Percentiles rank a stretch among this genome's conserved stretches.
Evolutionary conservation across 257 asterid genomes (phyloP).

Genomic region (Gentiana straminea): DNA sequence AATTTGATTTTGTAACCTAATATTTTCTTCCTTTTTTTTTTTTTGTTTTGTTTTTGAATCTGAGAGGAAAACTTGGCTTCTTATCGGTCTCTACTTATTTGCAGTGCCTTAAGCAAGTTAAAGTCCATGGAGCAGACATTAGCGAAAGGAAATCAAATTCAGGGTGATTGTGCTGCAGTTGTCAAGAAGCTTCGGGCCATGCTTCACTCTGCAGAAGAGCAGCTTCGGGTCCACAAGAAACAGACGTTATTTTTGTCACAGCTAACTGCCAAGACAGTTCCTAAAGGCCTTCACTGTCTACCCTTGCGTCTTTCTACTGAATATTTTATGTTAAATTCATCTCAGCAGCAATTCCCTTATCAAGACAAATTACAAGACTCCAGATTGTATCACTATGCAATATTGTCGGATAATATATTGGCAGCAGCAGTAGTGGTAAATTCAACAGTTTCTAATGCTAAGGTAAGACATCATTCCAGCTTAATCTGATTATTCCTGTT

Average conservation of each 20-base stretch:
- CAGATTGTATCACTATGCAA: slow-evolving; percentile 72
- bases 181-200: slow-evolving; percentile 60
- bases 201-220: slow-evolving; percentile 58
- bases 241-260: slow-evolving; percentile 53
- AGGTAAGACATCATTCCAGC: slow-evolving; percentile 32
- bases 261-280: slow-evolving; percentile 55
- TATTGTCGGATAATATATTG: slow-evolving; percentile 78
- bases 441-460: slow-evolving; percentile 67
- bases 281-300: slow-evolving; percentile 65
- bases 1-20: too few species aligned
- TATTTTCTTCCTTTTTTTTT: background rate
- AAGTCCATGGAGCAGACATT: slow-evolving; percentile 78
- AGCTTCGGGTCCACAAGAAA: slow-evolving; percentile 51
- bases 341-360: slow-evolving; percentile 52
- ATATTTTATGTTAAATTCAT: slow-evolving; percentile 41
- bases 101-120: slow-evolving; percentile 64
- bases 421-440: slow-evolving; percentile 92
- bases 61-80: background rate
- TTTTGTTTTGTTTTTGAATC: background rate
- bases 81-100: slow-evolving; percentile 2
- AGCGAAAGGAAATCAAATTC: slow-evolving; percentile 71
- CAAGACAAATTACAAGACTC: slow-evolving; percentile 56
- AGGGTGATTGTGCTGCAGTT: slow-evolving; percentile 49
- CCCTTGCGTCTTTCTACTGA: slow-evolving; percentile 64
- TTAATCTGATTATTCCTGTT: background rate